These are phyloP conservation scores for Pythium brachiatum DNA, from an alignment of 352 stramenopile species.

Conservation along the genomic window DNA sequence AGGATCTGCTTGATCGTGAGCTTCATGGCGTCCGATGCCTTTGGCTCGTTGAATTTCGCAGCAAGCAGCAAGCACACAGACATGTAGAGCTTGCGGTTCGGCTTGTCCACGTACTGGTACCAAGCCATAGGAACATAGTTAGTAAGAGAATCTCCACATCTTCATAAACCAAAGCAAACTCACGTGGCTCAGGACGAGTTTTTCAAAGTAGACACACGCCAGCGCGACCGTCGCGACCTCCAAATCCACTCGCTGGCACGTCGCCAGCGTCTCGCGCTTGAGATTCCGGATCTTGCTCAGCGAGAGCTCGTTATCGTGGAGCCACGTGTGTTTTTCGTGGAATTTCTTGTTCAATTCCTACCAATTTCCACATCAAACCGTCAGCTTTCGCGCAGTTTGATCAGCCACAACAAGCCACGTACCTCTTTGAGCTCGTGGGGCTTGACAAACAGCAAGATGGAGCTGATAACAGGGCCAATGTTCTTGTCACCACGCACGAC, in stretches of 20 bases:
- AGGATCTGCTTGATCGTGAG: conserved; percentile 63
- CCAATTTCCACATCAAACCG: background rate
- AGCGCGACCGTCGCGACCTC: conserved; percentile 94
- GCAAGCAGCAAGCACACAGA: conserved; percentile 94
- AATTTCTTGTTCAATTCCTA: conserved; percentile 97
- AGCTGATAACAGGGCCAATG: conserved; percentile 91
- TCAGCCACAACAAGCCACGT: background rate
- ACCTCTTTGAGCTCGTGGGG: conserved; percentile 92
- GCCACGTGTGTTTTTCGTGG: conserved; percentile 89
- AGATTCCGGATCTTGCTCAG: conserved; percentile 96
- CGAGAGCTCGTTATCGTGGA: conserved; percentile 87
- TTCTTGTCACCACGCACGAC: conserved; percentile 85
- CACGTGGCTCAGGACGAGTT: conserved; percentile 92
- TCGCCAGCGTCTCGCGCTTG: conserved; percentile 86
- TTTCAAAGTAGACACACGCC: conserved; percentile 96
- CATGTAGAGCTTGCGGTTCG: conserved; percentile 96
- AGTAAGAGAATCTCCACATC: conserved; percentile 10
- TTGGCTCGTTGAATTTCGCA: conserved; percentile 91
- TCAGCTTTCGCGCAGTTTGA: too few species aligned
- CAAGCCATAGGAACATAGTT: background rate
- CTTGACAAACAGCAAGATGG: conserved; percentile 95
- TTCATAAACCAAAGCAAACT: conserved; percentile 37
- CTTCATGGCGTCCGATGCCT: conserved; percentile 63
- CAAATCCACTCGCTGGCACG: conserved; percentile 76
- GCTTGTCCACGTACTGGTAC: conserved; percentile 92